Evolutionary conservation across 805 yeast species (phyloP), one percentile per base, ranked within the genome.

Genomic region (Candida bentonensis): DNA sequence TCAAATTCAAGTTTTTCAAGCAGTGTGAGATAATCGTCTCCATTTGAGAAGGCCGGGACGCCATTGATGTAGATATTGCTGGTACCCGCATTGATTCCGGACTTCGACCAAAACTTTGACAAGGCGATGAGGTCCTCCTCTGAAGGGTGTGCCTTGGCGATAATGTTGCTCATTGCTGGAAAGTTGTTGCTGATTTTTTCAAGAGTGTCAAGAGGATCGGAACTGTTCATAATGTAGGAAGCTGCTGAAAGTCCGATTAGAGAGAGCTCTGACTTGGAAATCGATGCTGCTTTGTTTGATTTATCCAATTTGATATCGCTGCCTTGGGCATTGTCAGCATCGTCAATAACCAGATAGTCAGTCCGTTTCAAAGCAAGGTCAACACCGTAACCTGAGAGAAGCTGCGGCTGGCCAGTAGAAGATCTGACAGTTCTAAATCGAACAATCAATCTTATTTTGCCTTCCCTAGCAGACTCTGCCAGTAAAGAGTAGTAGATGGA

Each of bases 301-400:
- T 56, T 55, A n/a, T 52, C 49, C 21, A 57, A 28, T 7, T 51
- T 44, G 22, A 53, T 39, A 15, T 49, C 44, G 27, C 47, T 46
- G 5, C 49, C 27, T 5, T 42, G 26, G 27, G 49, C 49, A 2
- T 52, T 49, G 1, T 42, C 41, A 21, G 36, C 41, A 51, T 79
- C 86, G 52, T 79, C 85, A 41, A 78, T 69, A 2, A 71, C 83
- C 22, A 78, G 64, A 47, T 79, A 78, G 50, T 79, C 85, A 0
- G 84, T 74, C 49, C 81, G 65, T 52, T 82, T 82, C 47, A 82
- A 53, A 1, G 78, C 72, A 39, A 81, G 56, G 39, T 73, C 81
- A 15, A 72, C 78, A 1, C 87, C 92, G 58, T 76, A 85, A 0
- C 89, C 92, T 7, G 58, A 51, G 9, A 63, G 43, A 15, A 42